Base-by-base conservation (phyloP, 202 grass and related monocot species). In the Zizania palustris region DNA sequence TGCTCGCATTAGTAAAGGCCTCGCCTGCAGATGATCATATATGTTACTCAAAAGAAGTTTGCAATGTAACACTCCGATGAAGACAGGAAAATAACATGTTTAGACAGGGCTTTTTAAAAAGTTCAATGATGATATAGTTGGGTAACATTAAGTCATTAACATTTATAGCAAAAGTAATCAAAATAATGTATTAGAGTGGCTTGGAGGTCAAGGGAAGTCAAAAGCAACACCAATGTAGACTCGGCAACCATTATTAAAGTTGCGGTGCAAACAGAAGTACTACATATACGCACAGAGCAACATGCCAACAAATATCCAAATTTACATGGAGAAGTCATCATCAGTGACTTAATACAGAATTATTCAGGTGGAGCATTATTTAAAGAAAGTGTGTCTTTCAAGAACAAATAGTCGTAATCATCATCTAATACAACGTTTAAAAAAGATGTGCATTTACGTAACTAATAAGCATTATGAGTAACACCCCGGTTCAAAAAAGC, bases 1-100 rank as follows among this genome's bases (percentile, higher is more conserved):
- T 60, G 89, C 87, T 34, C 71, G 49, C 44, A 76, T 74, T 12
- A 98, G 61, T 65, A 94, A 81, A 51, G 91, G 96, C 69, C 89
- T 86, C 72, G 89, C 96, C 96, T 98, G 80, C 59, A 80, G 36
- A 80, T 60, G 41, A 46, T 77, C 56, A 83, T 13, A 61, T 63
- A 75, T 66, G 45, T 84, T 46, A 74, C 7, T 88, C 19, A 15
- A 35, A 13, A 35, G 22, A 74, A 2, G 12, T 35, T 43, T 54
- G 72, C 11, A 21, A 37, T 4, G 1, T 7, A 59, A 33, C 13
- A 73, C 34, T 38, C 6, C 22, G 0, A n/a, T 73, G 53, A 51
- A 0, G 41, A 82, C 16, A 16, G 15, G 11, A 9, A 53, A 22
- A 6, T 53, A 45, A 41, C 35, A 43, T 5, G n/a, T 14, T 43